Conservation (phyloP, 179 eudicot genomes). For the Silene noctiflora region DNA sequence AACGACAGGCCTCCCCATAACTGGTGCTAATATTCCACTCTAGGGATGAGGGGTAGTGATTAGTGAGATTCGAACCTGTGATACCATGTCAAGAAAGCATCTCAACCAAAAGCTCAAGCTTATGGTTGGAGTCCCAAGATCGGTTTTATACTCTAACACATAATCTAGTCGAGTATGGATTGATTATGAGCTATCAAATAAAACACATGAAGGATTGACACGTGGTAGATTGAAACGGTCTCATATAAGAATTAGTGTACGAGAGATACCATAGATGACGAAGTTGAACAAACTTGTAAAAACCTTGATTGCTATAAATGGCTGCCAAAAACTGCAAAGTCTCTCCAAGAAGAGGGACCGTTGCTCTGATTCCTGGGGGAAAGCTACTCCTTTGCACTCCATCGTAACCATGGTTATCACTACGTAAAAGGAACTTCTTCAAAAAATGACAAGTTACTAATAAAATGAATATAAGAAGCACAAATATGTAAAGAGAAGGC, state of each 20-base stretch:
- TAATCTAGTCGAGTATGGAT: no score
- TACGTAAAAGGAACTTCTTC: slow-evolving; percentile 11
- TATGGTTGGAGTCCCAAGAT: no score
- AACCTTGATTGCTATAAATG: slow-evolving; percentile 28
- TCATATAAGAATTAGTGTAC: not conserved
- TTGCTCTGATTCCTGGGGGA: slow-evolving; percentile 32
- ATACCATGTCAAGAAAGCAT: no score
- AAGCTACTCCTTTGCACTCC: slow-evolving; percentile 8
- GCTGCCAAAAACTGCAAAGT: slow-evolving; percentile 32
- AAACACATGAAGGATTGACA: no score
- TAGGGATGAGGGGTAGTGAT: no score
- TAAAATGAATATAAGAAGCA: not conserved
- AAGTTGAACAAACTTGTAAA: slow-evolving; percentile 31
- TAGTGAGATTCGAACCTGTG: no score
- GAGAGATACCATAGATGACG: slow-evolving; percentile 28
- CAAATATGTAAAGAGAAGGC: not conserved
- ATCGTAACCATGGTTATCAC: not conserved
- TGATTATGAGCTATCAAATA: no score
- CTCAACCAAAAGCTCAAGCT: no score
- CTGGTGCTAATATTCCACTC: no score
- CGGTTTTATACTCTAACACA: no score
- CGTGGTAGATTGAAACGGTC: no score
- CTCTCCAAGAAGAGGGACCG: slow-evolving; percentile 31
- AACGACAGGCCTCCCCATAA: no score
- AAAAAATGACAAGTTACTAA: slow-evolving; percentile 1